These are phyloP conservation scores for Paracorniculantispora psalliotae DNA, from an alignment of 2,329 filamentous ascomycete species.

Conservation along the genomic window DNA sequence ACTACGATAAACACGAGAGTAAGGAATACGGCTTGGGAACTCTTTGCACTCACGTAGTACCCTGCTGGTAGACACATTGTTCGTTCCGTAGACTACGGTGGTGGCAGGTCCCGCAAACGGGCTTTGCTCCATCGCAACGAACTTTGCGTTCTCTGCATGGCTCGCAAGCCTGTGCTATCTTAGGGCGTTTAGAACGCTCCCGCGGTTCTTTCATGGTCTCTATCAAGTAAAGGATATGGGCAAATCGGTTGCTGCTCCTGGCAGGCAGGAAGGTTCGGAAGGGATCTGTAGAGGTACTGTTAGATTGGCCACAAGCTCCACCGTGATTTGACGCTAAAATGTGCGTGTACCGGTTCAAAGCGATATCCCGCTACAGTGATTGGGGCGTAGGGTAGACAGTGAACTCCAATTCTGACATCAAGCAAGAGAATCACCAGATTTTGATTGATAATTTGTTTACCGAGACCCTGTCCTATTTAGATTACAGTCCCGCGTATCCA, in stretches of 20 bases:
- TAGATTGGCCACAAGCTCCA: too few relatives aligned
- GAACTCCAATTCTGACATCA: too few relatives aligned
- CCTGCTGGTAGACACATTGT: slow-evolving; percentile 34
- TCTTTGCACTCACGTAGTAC: slow-evolving; percentile 32
- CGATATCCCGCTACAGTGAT: too few relatives aligned
- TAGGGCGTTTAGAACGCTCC: slow-evolving; percentile 7
- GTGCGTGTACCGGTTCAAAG: too few relatives aligned
- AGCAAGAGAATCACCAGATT: too few relatives aligned
- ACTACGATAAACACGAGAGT: slow-evolving; percentile 1
- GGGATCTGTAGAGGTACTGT: not conserved
- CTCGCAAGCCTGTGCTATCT: slow-evolving; percentile 37
- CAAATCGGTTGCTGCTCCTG: not conserved
- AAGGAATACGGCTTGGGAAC: slow-evolving; percentile 19
- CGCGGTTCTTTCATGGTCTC: not conserved
- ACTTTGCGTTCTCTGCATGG: slow-evolving; percentile 37
- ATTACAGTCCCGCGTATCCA: too few relatives aligned
- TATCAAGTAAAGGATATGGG: not conserved
- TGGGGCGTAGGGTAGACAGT: too few relatives aligned
- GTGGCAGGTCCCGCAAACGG: slow-evolving; percentile 38
- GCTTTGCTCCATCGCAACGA: slow-evolving; percentile 38
- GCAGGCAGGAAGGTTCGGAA: not conserved
- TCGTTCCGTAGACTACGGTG: slow-evolving; percentile 28
- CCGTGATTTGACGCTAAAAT: too few relatives aligned
- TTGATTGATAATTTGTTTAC: too few relatives aligned
- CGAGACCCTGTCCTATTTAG: too few relatives aligned